These are phyloP conservation scores for Trichophaea hybrida DNA, from an alignment of 2,329 filamentous ascomycete species.

Conservation along the genomic window DNA sequence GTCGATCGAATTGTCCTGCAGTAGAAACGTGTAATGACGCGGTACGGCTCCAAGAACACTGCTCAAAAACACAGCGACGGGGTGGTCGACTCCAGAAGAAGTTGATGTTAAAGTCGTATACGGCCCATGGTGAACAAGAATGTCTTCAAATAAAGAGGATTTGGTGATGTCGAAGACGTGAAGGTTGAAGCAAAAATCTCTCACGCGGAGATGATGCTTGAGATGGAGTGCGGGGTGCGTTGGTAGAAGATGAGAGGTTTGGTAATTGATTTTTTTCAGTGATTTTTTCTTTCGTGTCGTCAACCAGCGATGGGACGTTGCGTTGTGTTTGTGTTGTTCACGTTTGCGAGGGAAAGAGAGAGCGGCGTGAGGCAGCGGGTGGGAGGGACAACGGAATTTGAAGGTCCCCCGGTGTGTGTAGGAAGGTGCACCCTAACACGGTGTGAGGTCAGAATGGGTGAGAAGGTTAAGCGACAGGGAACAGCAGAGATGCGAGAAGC, in stretches of 20 bases:
- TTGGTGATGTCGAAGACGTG: not conserved
- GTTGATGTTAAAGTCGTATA: constrained; percentile 21
- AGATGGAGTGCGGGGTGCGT: not conserved
- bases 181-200: not conserved
- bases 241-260: not conserved
- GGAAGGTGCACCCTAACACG: no score
- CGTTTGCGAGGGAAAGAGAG: not conserved
- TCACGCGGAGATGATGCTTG: not conserved
- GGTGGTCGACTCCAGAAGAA: constrained; percentile 12
- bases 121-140: constrained; percentile 19
- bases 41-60: constrained; percentile 2
- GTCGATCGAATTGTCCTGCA: constrained; percentile 13
- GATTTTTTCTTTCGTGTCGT: not conserved
- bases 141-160: not conserved
- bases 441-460: not conserved
- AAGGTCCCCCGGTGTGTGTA: no score
- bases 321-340: not conserved
- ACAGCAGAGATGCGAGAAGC: not conserved
- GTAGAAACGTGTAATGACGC: not conserved
- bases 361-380: not conserved
- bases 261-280: not conserved
- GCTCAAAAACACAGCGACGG: constrained; percentile 6
- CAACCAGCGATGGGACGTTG: not conserved
- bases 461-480: not conserved
- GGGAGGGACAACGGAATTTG: not conserved